Base-by-base conservation (phyloP, 306 rosid species). In the Fagus sylvatica region DNA sequence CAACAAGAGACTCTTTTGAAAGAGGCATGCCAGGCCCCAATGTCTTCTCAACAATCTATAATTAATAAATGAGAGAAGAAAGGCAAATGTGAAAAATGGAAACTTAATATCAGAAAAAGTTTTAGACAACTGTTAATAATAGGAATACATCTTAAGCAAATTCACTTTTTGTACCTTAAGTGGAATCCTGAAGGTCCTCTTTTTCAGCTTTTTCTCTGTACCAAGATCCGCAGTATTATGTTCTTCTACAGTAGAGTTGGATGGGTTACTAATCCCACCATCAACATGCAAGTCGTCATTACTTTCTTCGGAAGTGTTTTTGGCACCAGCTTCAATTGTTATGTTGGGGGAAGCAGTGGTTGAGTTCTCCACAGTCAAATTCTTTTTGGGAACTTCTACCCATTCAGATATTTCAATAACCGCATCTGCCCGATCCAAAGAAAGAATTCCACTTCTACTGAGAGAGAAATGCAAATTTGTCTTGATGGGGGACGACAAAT, bases 361-460 rank as follows among this genome's bases (percentile, higher is more conserved):
- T 76, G 98, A 87, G 83, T 95, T 93, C 78, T 91, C 99, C 53
- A 90, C 17, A 48, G 96, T 87, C 73, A 87, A 74, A 82, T 88
- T 93, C 82, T 87, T 91, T 77, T 60, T 88, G 64, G 93, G 97
- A 83, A 95, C 91, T 81, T 95, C 99, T 71, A 95, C 93, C 99
- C 96, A 95, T 86, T 95, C 99, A 19, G 93, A 74, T 76, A 90
- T 88, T 88, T 95, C 99, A 71, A 95, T 76, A 71, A 93, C 89
- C 73, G 99, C 98, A 78, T 93, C 99, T 66, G 97, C 97, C 80
- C 98, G 89, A 74, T 95, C 99, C 80, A 95, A 85, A 80, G 96
- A 91, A 77, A 95, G 81, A 79, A 93, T 80, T 84, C 97, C 99
- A 88, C 99, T 93, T 86, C 96, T 88, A 81, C 97, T 92, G 75